Conservation (phyloP, 768 basidiomycete genomes). For the Tephrocybe sp. region DNA sequence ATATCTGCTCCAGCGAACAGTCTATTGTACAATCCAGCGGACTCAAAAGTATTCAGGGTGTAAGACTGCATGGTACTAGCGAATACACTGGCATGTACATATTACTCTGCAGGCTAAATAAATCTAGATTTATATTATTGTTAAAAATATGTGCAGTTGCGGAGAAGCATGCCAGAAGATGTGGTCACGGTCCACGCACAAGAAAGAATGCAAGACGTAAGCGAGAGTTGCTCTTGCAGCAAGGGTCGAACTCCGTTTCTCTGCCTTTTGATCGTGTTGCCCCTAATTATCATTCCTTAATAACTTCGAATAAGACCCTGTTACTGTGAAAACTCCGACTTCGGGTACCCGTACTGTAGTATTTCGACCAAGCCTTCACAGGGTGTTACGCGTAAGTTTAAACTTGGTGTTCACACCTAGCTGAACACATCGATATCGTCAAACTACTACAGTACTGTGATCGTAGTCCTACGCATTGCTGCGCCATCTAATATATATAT, state of each 20-base stretch:
- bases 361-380: no score
- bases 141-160: no score
- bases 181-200: slow-evolving; percentile 31
- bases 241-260: slow-evolving; percentile 22
- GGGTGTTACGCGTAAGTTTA: no score
- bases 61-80: slow-evolving; percentile 25
- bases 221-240: slow-evolving; percentile 30
- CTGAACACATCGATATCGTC: no score
- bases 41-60: slow-evolving; percentile 23
- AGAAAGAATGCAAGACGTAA: slow-evolving; percentile 34
- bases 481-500: no score
- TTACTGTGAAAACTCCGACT: slow-evolving; percentile 34
- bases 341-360: slow-evolving; percentile 33
- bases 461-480: no score
- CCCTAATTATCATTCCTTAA: no score
- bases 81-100: neutral
- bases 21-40: slow-evolving; percentile 18
- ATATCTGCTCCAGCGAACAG: slow-evolving; percentile 20
- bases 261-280: no score
- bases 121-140: no score
- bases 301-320: slow-evolving; percentile 37
- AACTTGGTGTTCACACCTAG: no score
- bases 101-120: no score
- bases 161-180: slow-evolving; percentile 26
- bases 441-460: no score